Conservation (phyloP, 148 eudicot genomes). For the Camellia sinensis region DNA sequence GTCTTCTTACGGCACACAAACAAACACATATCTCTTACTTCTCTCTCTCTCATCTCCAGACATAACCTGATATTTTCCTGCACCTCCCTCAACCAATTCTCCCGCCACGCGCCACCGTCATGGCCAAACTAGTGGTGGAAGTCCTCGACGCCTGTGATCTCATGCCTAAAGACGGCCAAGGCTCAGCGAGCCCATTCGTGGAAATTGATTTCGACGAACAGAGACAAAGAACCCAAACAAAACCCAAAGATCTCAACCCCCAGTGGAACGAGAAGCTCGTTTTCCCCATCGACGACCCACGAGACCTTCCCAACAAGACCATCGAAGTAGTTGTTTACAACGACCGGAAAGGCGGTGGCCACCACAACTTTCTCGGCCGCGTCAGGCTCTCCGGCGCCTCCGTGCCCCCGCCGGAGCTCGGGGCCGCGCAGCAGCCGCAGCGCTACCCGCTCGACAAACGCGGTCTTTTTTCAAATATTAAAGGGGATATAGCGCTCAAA, state of each 20-base stretch:
- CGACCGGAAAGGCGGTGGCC: conserved; percentile 37
- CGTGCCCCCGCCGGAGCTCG: conserved; percentile 42
- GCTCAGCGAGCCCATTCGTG: conserved; percentile 64
- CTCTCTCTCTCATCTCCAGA: not conserved
- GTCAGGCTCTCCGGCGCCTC: conserved; percentile 67
- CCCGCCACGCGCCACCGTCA: not conserved
- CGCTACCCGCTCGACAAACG: conserved; percentile 85
- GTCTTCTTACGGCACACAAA: too few relatives aligned
- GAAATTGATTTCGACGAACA: conserved; percentile 61
- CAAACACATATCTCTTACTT: too few relatives aligned
- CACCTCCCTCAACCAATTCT: too few relatives aligned
- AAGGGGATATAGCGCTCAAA: conserved; percentile 68
- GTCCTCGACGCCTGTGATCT: conserved; percentile 66
- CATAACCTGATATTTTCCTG: too few relatives aligned
- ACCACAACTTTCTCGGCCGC: conserved; percentile 62
- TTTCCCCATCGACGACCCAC: conserved; percentile 40
- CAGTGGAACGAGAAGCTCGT: conserved; percentile 61
- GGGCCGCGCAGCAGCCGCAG: conserved; percentile 32
- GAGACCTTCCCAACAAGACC: conserved; percentile 25
- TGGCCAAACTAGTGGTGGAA: conserved; percentile 72
- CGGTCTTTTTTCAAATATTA: conserved; percentile 67
- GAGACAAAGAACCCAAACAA: conserved; percentile 45
- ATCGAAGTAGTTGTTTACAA: conserved; percentile 50
- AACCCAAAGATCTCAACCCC: conserved; percentile 69
- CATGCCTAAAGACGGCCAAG: conserved; percentile 34